phyloP scores from a whole-genome alignment of 306 rosid species.

The Ormosia emarginata region DNA sequence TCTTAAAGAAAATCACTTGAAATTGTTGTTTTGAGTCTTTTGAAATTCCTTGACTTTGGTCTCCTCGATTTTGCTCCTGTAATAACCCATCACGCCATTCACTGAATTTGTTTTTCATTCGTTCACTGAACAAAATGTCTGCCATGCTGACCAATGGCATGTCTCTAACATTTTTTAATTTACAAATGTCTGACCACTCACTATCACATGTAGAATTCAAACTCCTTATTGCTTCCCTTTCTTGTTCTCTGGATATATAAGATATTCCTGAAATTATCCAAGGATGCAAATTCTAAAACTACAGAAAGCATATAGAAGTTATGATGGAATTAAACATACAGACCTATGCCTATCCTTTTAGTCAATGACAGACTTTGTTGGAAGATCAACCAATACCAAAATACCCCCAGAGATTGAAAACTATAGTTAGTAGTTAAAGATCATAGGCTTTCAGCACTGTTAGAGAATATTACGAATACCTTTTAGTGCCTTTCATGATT shows the following conservation, averaged over 20 bases:
- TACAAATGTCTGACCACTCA: slow-evolving; percentile 36
- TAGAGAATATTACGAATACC: too few relatives aligned
- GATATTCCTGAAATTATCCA: slow-evolving; percentile 92
- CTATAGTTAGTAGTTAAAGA: neutral
- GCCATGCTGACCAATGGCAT: slow-evolving; percentile 38
- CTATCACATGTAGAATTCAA: slow-evolving; percentile 40
- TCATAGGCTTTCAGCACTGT: neutral
- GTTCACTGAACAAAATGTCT: slow-evolving; percentile 66
- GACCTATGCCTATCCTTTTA: neutral
- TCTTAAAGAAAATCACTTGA: slow-evolving; percentile 67
- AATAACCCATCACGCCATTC: slow-evolving; percentile 82
- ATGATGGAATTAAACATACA: neutral
- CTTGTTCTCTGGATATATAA: slow-evolving; percentile 93
- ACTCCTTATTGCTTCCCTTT: slow-evolving; percentile 52
- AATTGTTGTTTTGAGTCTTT: slow-evolving; percentile 55
- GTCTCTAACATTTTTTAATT: slow-evolving; percentile 40
- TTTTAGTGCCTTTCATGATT: too few relatives aligned
- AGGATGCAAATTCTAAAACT: slow-evolving; percentile 53
- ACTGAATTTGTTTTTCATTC: slow-evolving; percentile 67
- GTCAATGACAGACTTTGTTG: neutral
- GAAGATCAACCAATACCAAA: neutral
- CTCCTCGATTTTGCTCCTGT: slow-evolving; percentile 39
- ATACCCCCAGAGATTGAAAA: neutral
- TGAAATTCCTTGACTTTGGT: slow-evolving; percentile 43
- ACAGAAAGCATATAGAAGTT: slow-evolving; percentile 2